Base-by-base conservation (phyloP, 176 grass and related monocot genomes). In the Cenchrus americanus region DNA sequence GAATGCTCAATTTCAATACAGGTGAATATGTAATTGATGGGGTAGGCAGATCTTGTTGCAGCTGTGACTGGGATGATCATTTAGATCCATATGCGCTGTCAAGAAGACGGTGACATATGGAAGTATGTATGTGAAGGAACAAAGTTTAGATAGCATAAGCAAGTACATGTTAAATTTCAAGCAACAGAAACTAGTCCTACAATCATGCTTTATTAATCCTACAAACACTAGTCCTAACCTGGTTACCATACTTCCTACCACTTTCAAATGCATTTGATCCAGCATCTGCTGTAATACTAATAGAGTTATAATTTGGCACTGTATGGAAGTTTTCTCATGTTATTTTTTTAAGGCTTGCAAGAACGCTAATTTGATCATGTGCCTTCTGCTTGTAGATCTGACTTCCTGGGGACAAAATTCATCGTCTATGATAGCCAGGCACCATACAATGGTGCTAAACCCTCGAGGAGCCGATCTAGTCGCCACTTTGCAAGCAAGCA, bases 351-450 rank as follows among this genome's bases (percentile, higher is more conserved):
- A 4, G 8, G 13, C 26, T 52, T 73, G 70, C 47, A 27, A 51
- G 8, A 61, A 68, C 41, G 9, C n/a, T n/a, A 17, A 69, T 62
- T 51, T 80, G 62, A 21, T 78, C 5, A 73, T 53, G 17, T 58
- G 42, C 71, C 10, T 63, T 47, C 21, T 84, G 22, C 14, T 47
- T 85, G 49, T 91, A 99, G 97, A 88, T 99, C 97, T 47, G 89
- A 99, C 52, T 99, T 99, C 81, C 81, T 99, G 54, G 97, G 97
- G 59, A 96, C 97, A 72, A 96, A 96, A 43, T 96, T 94, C 67
- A 60, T 84, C 17, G 83, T 99, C 67, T 96, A 91, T 73, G 93
- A 99, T 82, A 96, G 62, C 7, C 68, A 83, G 69, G 79, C 86
- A 66, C 93, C 89, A 41, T 92, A 78, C 46, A 66, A 42, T 64